A percentile compares a stretch with the other conserved stretches of the same genome.
phyloP scores from a whole-genome alignment of 2,329 filamentous ascomycete species.

The Fusarium hostae region DNA sequence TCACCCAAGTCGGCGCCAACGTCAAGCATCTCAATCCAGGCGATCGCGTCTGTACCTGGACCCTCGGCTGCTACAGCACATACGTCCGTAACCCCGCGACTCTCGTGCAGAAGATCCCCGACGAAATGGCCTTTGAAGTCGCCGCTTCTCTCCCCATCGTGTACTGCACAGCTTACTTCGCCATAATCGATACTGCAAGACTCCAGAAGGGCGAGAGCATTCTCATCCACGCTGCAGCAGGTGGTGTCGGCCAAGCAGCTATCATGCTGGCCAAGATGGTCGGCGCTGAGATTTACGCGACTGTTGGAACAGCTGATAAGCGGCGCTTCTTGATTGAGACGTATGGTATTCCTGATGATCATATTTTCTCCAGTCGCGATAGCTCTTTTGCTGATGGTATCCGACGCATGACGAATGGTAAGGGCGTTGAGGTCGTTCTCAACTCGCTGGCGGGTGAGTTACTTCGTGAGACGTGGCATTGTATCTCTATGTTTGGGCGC shows the following conservation, averaged over 20 bases:
- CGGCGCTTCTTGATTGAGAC: slow-evolving; percentile 28
- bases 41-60: not conserved
- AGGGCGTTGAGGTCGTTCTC: slow-evolving; percentile 48
- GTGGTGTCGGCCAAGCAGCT: not conserved
- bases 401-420: slow-evolving; percentile 30
- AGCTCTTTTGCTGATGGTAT: not conserved
- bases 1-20: not conserved
- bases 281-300: slow-evolving; percentile 34
- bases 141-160: not conserved
- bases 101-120: not conserved
- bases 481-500: slow-evolving; percentile 47
- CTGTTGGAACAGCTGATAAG: not conserved
- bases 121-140: not conserved
- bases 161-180: not conserved
- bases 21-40: not conserved
- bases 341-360: slow-evolving; percentile 45
- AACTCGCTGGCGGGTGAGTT: slow-evolving; percentile 47
- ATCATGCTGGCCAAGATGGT: not conserved
- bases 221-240: not conserved
- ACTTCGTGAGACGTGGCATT: slow-evolving; percentile 47
- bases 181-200: not conserved
- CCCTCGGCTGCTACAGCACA: not conserved
- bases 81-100: not conserved
- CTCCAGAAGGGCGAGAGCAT: not conserved
- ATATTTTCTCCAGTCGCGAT: slow-evolving; percentile 43